A percentile compares a stretch with the other conserved stretches of the same genome.
Evolutionary conservation across 108 stramenopile species (phyloP).

Genomic region (Seminavis robusta): DNA sequence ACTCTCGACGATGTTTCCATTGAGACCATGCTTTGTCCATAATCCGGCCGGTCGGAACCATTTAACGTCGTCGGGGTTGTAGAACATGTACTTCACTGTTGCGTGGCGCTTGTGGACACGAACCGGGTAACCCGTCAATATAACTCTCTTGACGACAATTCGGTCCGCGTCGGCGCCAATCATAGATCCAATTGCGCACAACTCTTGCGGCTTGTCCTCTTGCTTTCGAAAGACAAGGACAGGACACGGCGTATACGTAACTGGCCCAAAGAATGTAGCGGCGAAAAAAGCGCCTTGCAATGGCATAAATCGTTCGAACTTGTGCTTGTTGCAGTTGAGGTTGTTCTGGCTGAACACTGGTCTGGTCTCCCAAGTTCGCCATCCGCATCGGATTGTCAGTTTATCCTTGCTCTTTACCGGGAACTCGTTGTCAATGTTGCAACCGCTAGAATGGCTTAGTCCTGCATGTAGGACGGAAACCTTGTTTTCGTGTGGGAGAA

Average conservation of each 20-base stretch:
- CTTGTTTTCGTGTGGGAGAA: conserved; percentile 96
- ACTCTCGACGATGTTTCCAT: conserved; percentile 93
- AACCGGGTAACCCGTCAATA: conserved; percentile 97
- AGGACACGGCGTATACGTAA: conserved; percentile 90
- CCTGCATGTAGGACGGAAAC: conserved; percentile 95
- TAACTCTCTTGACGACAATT: conserved; percentile 92
- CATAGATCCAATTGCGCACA: conserved; percentile 93
- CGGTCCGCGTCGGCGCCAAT: conserved; percentile 95
- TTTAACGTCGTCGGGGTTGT: conserved; percentile 95
- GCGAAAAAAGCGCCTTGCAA: conserved; percentile 85
- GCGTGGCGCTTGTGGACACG: conserved; percentile 95
- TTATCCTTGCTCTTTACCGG: conserved; percentile 92
- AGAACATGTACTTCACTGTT: conserved; percentile 99
- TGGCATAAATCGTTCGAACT: conserved; percentile 95
- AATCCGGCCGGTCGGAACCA: conserved; percentile 99
- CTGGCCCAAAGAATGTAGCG: conserved; percentile 91
- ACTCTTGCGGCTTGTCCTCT: conserved; percentile 23
- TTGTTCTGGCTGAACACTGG: conserved; percentile 96
- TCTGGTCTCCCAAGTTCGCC: conserved; percentile 87
- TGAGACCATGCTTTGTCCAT: conserved; percentile 93
- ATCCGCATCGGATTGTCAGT: conserved; percentile 90
- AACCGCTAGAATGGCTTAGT: no score
- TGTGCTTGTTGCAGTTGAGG: conserved; percentile 98
- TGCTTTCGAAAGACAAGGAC: conserved; percentile 74
- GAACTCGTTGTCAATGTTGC: conserved; percentile 28